Evolutionary conservation across 306 rosid species (phyloP).

Genomic region (Mimosa pudica): DNA sequence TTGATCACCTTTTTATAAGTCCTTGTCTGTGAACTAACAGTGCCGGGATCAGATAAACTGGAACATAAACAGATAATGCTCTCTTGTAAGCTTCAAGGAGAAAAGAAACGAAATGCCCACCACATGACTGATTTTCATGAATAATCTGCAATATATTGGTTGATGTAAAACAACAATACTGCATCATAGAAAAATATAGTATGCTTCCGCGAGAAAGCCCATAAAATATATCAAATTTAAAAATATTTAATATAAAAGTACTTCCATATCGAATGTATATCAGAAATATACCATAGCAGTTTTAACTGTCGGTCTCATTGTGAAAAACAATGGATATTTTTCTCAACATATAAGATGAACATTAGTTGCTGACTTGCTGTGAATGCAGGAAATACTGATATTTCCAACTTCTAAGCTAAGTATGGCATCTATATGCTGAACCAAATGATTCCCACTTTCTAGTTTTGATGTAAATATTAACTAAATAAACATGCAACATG

Average conservation of each 20-base stretch:
- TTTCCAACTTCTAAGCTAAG: not conserved
- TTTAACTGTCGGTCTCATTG: not conserved
- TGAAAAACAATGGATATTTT: not conserved
- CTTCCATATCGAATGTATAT: not conserved
- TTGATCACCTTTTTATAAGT: constrained; percentile 56
- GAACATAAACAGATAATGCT: constrained; percentile 72
- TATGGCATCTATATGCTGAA: not conserved
- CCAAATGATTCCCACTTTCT: not conserved
- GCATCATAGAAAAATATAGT: not conserved
- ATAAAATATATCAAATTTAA: not conserved
- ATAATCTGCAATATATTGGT: constrained; percentile 50
- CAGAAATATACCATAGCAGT: not conserved
- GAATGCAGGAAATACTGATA: not conserved
- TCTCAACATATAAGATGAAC: not conserved
- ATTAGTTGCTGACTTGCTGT: not conserved
- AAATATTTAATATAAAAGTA: not conserved
- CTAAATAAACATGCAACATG: not conserved
- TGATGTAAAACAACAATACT: not conserved
- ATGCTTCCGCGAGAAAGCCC: not conserved
- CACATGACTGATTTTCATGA: constrained; percentile 64
- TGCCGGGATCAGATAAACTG: constrained; percentile 72
- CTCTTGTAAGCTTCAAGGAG: constrained; percentile 65
- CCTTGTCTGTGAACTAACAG: constrained; percentile 69
- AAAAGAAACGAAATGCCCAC: constrained; percentile 59
- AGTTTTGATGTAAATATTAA: not conserved